Conservation (phyloP, 2,329 filamentous ascomycete genomes). For the Coleophoma eucalyptorum region DNA sequence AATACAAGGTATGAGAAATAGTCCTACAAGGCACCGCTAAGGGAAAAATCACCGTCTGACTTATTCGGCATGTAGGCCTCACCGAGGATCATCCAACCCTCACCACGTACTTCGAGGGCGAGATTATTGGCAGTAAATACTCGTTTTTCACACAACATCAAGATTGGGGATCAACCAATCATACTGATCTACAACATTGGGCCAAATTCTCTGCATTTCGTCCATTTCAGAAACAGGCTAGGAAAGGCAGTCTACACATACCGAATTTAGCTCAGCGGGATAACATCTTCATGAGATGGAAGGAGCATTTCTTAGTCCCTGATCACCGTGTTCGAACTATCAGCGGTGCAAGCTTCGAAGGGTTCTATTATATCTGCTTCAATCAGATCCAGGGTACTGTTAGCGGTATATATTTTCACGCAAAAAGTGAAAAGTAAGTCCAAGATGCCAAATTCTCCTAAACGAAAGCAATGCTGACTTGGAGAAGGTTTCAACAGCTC, state of each 20-base stretch:
- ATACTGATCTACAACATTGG: slow-evolving; percentile 93
- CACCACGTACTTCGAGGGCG: slow-evolving; percentile 96
- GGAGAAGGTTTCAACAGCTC: slow-evolving; percentile 78
- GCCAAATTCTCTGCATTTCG: slow-evolving; percentile 83
- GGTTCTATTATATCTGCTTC: slow-evolving; percentile 99
- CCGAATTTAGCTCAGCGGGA: slow-evolving; percentile 76
- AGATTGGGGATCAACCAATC: slow-evolving; percentile 87
- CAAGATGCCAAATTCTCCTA: neutral
- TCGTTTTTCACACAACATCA: slow-evolving; percentile 88
- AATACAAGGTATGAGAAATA: slow-evolving; percentile 69
- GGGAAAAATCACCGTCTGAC: no score
- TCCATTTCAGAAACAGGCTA: slow-evolving; percentile 60
- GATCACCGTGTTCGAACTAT: slow-evolving; percentile 91
- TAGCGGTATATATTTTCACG: slow-evolving; percentile 95
- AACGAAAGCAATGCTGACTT: slow-evolving; percentile 9
- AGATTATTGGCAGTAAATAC: slow-evolving; percentile 94
- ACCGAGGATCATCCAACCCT: slow-evolving; percentile 96
- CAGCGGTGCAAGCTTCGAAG: slow-evolving; percentile 92
- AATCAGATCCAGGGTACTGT: slow-evolving; percentile 85
- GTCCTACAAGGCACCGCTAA: neutral
- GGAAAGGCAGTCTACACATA: slow-evolving; percentile 55
- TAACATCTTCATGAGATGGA: slow-evolving; percentile 98
- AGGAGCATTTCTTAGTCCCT: slow-evolving; percentile 95
- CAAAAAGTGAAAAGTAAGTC: slow-evolving; percentile 92
- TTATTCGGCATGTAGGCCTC: slow-evolving; percentile 54